Conservation (phyloP, 2,329 filamentous ascomycete species). For the Penicillium sp. region DNA sequence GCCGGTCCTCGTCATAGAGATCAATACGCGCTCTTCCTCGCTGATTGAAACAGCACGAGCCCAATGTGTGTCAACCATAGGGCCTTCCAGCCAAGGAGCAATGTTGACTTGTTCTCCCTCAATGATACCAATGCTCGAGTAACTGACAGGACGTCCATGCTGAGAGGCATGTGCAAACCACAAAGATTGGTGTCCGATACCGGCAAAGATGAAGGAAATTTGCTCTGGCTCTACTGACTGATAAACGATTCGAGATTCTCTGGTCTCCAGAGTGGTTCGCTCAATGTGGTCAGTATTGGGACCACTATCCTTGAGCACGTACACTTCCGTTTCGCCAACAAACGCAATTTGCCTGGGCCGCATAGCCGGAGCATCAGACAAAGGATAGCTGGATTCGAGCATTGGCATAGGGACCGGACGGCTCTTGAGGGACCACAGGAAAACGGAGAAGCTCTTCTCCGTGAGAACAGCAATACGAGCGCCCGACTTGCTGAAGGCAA, state of each 20-base stretch:
- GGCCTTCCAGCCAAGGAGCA: slow-evolving; percentile 31
- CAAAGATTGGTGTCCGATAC: slow-evolving; percentile 33
- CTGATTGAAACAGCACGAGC: slow-evolving; percentile 36
- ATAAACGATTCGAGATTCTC: slow-evolving; percentile 30
- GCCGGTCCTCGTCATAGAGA: slow-evolving; percentile 72
- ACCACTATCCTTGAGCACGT: slow-evolving; percentile 40
- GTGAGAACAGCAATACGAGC: slow-evolving; percentile 71
- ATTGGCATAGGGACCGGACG: slow-evolving; percentile 37
- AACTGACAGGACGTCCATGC: slow-evolving; percentile 27
- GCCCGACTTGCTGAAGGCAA: slow-evolving; percentile 67
- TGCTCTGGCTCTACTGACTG: slow-evolving; percentile 33
- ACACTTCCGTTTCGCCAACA: slow-evolving; percentile 41
- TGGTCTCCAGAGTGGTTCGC: slow-evolving; percentile 35
- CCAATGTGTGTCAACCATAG: slow-evolving; percentile 39
- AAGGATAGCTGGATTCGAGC: slow-evolving; percentile 39
- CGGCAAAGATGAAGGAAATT: slow-evolving; percentile 38
- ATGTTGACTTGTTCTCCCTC: slow-evolving; percentile 18
- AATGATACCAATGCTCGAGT: slow-evolving; percentile 29
- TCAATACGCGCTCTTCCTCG: slow-evolving; percentile 47
- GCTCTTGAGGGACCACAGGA: slow-evolving; percentile 62
- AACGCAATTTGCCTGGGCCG: slow-evolving; percentile 50
- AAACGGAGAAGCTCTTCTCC: slow-evolving; percentile 63
- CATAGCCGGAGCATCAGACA: slow-evolving; percentile 27
- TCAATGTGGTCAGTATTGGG: slow-evolving; percentile 31
- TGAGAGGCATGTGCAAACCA: slow-evolving; percentile 37